Base-by-base conservation (phyloP, 768 basidiomycete genomes). In the Ephemerocybe angulata region DNA sequence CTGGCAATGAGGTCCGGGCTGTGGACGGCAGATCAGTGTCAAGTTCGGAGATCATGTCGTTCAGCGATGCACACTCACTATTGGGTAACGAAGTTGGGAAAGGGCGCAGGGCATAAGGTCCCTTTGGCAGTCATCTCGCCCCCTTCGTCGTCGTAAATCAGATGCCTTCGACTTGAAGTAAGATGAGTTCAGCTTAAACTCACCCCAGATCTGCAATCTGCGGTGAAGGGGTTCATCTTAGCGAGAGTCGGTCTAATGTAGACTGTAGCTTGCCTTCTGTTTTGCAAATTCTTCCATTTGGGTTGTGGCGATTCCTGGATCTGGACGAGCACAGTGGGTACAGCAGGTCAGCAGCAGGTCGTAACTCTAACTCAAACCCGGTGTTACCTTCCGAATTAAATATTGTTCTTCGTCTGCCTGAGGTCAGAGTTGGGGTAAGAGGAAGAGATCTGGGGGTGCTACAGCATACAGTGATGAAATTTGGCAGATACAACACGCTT, bases 1-100 rank as follows among this genome's bases (percentile, higher is more conserved):
- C 90, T 85, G 33, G 76, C 68, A 52, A 95, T 76, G 55, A 98
- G 71, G 63, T 91, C 77, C 15, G 94, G 93, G 65, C 91, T 96
- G 58, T 38, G 7, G n/a, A 27, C 41, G 30, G 48, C 38, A 38
- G 19, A 24, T 19, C 15, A 30, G 25, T 40, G 30, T 50, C 35
- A 46, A 13, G 56, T 38, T 21, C 52, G 37, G 54, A 50, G 37
- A 28, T 31, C 3, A 35, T 52, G 48, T 6, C 12, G 49, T 17
- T 21, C 28, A 37, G 43, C 54, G 44, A 42, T 43, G 15, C 7
- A 60, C 21, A 57, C 84, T 64, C 63, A 95, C 88, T 82, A 88
- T n/a, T 72, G 65, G 21, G 72, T 76, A 46, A 95, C 70, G 64
- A 87, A 96, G 2, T 75, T 52, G 0, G 94, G 93, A 63, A 97